Percentiles rank a stretch among this genome's conserved stretches.
Conservation (phyloP, 2,329 filamentous ascomycete genomes). For the Xylariaceae sp. region DNA sequence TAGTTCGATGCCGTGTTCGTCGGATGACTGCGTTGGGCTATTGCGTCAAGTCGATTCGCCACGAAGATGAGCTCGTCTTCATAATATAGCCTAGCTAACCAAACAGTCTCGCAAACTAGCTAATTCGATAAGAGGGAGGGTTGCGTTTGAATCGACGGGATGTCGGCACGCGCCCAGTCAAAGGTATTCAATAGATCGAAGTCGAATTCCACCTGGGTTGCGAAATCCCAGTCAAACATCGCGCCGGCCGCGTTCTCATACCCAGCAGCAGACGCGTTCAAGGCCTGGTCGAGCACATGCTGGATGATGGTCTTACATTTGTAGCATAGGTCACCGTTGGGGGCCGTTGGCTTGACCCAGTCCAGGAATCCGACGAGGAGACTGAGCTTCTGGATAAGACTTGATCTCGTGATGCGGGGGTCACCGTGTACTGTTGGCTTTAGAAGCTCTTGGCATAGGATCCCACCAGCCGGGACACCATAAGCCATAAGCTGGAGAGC, state of each 20-base stretch:
- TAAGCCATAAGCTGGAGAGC: slow-evolving; percentile 44
- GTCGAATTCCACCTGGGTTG: slow-evolving; percentile 38
- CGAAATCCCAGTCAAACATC: slow-evolving; percentile 36
- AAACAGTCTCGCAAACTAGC: not conserved
- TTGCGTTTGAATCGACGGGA: slow-evolving; percentile 17
- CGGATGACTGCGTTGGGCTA: not conserved
- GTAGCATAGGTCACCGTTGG: slow-evolving; percentile 46
- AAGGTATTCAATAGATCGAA: slow-evolving; percentile 49
- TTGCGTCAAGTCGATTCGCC: not conserved
- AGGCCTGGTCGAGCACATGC: slow-evolving; percentile 46
- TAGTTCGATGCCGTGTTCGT: not conserved
- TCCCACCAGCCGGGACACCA: slow-evolving; percentile 46
- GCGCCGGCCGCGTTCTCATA: slow-evolving; percentile 14
- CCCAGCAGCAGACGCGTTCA: slow-evolving; percentile 37
- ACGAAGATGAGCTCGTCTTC: no score
- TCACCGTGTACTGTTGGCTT: slow-evolving; percentile 38
- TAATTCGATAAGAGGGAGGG: not conserved
- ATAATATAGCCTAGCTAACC: no score
- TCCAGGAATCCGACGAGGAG: slow-evolving; percentile 49
- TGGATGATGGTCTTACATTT: slow-evolving; percentile 47
- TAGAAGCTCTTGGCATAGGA: slow-evolving; percentile 48
- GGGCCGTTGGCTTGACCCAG: slow-evolving; percentile 46
- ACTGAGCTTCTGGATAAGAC: slow-evolving; percentile 49
- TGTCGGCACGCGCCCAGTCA: slow-evolving; percentile 40
- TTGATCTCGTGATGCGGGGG: slow-evolving; percentile 41